Conservation (phyloP, 768 basidiomycete species). For the Podaxis sp. region DNA sequence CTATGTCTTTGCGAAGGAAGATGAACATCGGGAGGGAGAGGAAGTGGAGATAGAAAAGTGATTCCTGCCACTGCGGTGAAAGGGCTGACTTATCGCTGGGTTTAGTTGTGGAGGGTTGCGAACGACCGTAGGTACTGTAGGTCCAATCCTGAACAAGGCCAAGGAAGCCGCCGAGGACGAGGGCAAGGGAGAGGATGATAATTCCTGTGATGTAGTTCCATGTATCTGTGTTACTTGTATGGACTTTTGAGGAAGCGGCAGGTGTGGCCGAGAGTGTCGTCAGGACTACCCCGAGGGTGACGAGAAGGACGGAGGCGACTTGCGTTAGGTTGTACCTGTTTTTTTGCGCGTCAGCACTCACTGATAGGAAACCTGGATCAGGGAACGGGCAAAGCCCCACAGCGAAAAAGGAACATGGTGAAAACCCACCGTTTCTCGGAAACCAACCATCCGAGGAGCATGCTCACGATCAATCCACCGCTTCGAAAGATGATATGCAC, state of each 20-base stretch:
- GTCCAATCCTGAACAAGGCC: conserved; percentile 87
- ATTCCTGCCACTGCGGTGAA: conserved; percentile 69
- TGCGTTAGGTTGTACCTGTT: conserved; percentile 40
- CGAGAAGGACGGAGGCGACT: conserved; percentile 72
- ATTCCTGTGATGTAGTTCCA: conserved; percentile 70
- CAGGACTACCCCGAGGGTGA: conserved; percentile 75
- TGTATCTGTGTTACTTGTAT: conserved; percentile 22
- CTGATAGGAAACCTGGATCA: neutral
- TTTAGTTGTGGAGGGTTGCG: conserved; percentile 4
- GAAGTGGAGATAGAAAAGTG: conserved; percentile 89
- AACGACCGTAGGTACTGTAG: conserved; percentile 44
- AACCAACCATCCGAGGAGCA: conserved; percentile 75
- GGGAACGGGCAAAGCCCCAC: neutral
- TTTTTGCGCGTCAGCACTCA: neutral
- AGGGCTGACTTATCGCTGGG: conserved; percentile 15
- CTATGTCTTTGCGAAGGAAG: conserved; percentile 54
- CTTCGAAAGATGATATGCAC: conserved; percentile 95
- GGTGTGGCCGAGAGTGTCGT: conserved; percentile 79
- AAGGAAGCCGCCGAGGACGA: conserved; percentile 78
- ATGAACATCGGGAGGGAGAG: conserved; percentile 78
- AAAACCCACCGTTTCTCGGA: conserved; percentile 59
- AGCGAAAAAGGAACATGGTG: conserved; percentile 1
- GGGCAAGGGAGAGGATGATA: conserved; percentile 68
- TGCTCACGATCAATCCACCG: conserved; percentile 81
- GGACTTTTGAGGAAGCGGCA: conserved; percentile 24